Base-by-base conservation (phyloP, 768 basidiomycete species). In the Phaeolepiota aurea region DNA sequence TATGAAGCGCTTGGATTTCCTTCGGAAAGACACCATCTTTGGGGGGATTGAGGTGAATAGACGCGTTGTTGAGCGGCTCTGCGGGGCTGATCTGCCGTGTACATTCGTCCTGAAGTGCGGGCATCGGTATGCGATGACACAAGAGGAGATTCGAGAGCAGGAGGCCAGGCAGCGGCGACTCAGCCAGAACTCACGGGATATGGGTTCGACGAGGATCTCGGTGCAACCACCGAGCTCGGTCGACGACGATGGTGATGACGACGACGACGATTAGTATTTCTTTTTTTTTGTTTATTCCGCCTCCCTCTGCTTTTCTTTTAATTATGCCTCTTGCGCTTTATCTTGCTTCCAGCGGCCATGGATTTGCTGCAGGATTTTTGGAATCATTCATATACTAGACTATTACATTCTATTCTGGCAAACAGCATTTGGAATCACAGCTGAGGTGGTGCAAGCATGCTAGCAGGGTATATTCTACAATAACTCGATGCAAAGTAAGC, bases 1-100 rank as follows among this genome's bases (percentile, higher is more conserved):
- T 5, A 65, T 88, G 56, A 72, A 76, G 47, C 62, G 79, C 40
- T 60, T 83, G 40, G 87, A 89, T 52, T 87, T 74, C 64, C 63
- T 89, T 21, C 66, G 75, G 4, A 56, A 62, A 36, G 54, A 72
- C 39, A 75, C 76, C 21, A 68, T 74, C 58, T 88, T 75, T 48
- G 84, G 77, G 1, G 87, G 87, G 5, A 55, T 87, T 23, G 62
- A 59, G 41, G 16, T 52, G 13, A 71, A 77, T 50, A 70, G 75
- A 7, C 40, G 53, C 7, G 49, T 65, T 20, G 65, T 78, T 35
- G 58, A 54, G 50, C 64, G 63, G 11, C 47, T 71, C 2, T 69
- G 70, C 43, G 71, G 69, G 37, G 76, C 64, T 39, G 53, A 59
- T 13, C 50, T 77, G 15, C 77, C 83, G 25, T 76, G 77, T 57